Conservation (phyloP, 345 rosid genomes). For the Clarkia xantiana region DNA sequence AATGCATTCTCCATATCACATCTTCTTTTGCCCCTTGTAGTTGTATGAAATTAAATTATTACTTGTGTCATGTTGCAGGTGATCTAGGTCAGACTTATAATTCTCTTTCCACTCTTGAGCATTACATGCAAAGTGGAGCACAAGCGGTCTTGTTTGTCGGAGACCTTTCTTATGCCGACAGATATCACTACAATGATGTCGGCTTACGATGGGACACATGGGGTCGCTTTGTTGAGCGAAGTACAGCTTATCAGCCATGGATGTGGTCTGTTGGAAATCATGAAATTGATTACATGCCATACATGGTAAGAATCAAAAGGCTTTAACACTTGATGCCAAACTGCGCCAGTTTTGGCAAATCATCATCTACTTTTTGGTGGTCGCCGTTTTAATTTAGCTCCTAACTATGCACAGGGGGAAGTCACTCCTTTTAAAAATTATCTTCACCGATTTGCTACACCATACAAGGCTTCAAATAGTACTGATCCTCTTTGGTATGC, state of each 20-base stretch:
- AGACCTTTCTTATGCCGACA: constrained; percentile 91
- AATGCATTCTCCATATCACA: background rate
- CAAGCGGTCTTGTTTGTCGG: constrained; percentile 76
- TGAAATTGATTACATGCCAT: constrained; percentile 79
- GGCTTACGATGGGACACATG: constrained; percentile 85
- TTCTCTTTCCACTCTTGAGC: constrained; percentile 81
- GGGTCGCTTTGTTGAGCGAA: constrained; percentile 78
- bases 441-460: constrained; percentile 77
- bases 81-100: constrained; percentile 95
- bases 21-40: background rate
- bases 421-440: constrained; percentile 65
- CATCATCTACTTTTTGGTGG: background rate
- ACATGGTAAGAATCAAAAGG: constrained; percentile 45
- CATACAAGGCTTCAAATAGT: constrained; percentile 64
- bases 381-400: constrained; percentile 1
- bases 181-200: constrained; percentile 65
- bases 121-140: constrained; percentile 75
- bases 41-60: background rate
- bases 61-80: constrained; percentile 27
- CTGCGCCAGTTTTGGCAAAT: too few relatives aligned
- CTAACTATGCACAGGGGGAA: constrained; percentile 39
- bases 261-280: constrained; percentile 93
- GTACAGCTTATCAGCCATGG: constrained; percentile 95
- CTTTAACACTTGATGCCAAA: too few relatives aligned
- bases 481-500: constrained; percentile 85